Evolutionary conservation across 148 eudicot genomes (phyloP), one percentile per base, ranked within the genome.

Genomic region (Silene latifolia): DNA sequence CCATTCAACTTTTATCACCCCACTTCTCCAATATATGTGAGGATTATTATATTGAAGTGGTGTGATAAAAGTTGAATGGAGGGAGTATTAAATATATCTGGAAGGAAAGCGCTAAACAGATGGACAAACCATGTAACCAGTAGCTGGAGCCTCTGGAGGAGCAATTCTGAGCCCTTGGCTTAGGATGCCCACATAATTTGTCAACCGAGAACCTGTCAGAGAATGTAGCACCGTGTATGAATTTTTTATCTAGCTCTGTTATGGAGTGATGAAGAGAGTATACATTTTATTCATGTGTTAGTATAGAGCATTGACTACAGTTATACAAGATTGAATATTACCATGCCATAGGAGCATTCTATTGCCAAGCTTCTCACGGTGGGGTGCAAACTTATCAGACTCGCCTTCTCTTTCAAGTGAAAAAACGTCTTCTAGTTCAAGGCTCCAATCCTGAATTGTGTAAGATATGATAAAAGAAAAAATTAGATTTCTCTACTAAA

Each of bases 341-440:
- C 99, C 99, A 80, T 96, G 99, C 99, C 99, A 96, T 9, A 96
- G 89, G 72, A 96, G 98, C 98, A 96, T 92, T 80, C 84, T 92
- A 82, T 96, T 96, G 82, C 87, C 86, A 72, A 96, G 98, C 81
- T 92, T 96, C 75, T 87, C 89, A 69, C 94, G 87, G 44, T 80
- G 78, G 12, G 91, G 94, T 65, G 87, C 83, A 85, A 85, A 95
- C 78, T 86, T 89, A 82, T 96, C 98, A 27, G 80, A 81, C 81
- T 96, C 98, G 56, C 99, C 99, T 78, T 83, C 87, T 83, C 98
- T 88, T 80, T 92, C 94, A 60, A 96, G 86, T 47, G 89, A 81
- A 66, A 90, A 96, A 42, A 92, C 99, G 79, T 96, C 99, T 83
- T 96, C 99, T 80, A 96, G 74, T 80, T 92, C 98, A 73, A 96